Base-by-base conservation (phyloP, 176 grass and related monocot genomes). In the Themeda triandra region DNA sequence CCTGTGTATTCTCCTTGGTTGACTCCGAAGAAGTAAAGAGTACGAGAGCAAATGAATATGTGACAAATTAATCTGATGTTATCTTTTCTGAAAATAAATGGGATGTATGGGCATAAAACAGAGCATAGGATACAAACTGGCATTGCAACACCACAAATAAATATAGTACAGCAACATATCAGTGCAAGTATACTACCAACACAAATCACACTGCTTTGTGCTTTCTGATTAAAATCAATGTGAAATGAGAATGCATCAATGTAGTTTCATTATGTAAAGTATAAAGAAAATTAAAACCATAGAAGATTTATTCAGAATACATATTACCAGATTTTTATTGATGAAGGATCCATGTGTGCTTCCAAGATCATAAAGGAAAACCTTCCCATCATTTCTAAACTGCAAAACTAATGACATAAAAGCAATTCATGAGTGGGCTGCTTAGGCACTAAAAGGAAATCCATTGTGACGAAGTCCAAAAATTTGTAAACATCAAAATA, bases 291-390 rank as follows among this genome's bases (percentile, higher is more conserved):
- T 64, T 63, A 15, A 76, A 63, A 60, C 58, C n/a, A 85, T 40
- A 49, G 0, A 85, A 53, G 48, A 68, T 28, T 76, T 82, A 40
- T 39, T 15, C 14, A 32, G 35, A 82, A 82, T 56, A 6, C 66
- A 56, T 83, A 58, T 85, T 93, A 90, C 96, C 96, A 94, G 89
- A 68, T 64, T 91, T 87, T 98, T 98, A 88, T 98, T 98, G 74
- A 98, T 86, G 58, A 91, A 95, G 64, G 91, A 93, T 10, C 96
- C 93, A 84, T 98, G 96, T 41, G 96, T 95, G 79, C 96, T 98
- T 77, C 89, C 96, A 86, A 95, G 91, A 89, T 98, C 96, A 79
- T 93, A 94, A 71, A 98, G 87, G 77, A 98, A 95, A 69, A 89
- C 89, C 66, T 86, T 84, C 17, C 84, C 86, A 45, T 90, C 87